Percentiles rank a stretch among this genome's conserved stretches.
Conservation (phyloP, 1,139 yeast genomes). For the Hansenula lynferdii region DNA sequence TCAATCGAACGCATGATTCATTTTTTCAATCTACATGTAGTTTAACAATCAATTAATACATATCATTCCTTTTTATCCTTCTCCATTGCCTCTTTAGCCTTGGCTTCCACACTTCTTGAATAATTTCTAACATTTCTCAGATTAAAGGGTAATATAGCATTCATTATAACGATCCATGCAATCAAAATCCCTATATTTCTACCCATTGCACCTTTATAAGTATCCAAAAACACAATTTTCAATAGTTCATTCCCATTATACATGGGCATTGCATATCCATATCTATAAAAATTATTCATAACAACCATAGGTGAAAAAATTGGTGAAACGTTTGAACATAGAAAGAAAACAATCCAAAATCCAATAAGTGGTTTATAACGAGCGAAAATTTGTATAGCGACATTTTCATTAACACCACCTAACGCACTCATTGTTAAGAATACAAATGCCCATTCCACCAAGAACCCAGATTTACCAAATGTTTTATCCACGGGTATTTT, state of each 20-base stretch:
- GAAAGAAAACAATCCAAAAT: slow-evolving; percentile 40
- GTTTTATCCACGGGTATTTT: slow-evolving; percentile 30
- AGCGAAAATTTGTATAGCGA: slow-evolving; percentile 34
- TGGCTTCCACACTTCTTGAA: slow-evolving; percentile 16
- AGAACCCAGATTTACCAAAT: slow-evolving; percentile 44
- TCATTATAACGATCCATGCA: slow-evolving; percentile 43
- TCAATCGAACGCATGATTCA: not conserved
- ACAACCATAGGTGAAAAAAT: slow-evolving; percentile 42
- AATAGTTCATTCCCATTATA: slow-evolving; percentile 41
- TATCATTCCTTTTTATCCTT: slow-evolving; percentile 7
- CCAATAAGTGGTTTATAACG: slow-evolving; percentile 42
- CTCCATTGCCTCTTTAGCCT: slow-evolving; percentile 18
- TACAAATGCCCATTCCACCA: slow-evolving; percentile 42
- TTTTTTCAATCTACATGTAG: no score
- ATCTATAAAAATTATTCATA: slow-evolving; percentile 41
- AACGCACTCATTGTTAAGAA: slow-evolving; percentile 44
- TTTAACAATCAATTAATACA: not conserved
- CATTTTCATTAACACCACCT: slow-evolving; percentile 46
- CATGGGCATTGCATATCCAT: slow-evolving; percentile 51
- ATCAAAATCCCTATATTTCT: slow-evolving; percentile 41
- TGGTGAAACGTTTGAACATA: slow-evolving; percentile 42
- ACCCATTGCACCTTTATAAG: slow-evolving; percentile 43
- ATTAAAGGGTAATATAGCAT: slow-evolving; percentile 35
- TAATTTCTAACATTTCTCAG: slow-evolving; percentile 24
- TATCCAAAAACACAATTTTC: slow-evolving; percentile 40